phyloP scores from a whole-genome alignment of 169 alveolate genomes.

The Plasmodium gaboni region DNA sequence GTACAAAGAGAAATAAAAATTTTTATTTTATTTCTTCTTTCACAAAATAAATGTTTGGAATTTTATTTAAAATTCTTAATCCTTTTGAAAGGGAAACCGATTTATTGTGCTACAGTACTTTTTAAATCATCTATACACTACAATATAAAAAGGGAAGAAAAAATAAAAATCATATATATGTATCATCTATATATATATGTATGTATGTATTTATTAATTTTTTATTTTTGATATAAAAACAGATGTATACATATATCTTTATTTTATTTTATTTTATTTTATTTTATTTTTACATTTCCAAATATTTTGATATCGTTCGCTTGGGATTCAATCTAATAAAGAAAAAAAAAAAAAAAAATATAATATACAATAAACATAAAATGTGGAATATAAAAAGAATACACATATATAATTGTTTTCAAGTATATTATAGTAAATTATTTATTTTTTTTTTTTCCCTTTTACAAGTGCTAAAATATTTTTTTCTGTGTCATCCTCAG shows the following conservation, averaged over 20 bases:
- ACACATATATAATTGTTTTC: neutral
- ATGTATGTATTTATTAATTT: neutral
- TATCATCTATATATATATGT: neutral
- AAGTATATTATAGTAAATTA: neutral
- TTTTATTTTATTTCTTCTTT: no score
- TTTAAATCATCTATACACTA: slow-evolving; percentile 66
- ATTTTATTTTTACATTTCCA: slow-evolving; percentile 40
- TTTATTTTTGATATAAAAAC: neutral
- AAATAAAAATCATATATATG: neutral
- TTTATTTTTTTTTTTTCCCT: neutral
- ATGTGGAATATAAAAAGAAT: neutral
- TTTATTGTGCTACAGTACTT: slow-evolving; percentile 42
- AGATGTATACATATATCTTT: neutral
- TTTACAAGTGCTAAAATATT: slow-evolving; percentile 42
- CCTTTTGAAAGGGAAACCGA: slow-evolving; percentile 1
- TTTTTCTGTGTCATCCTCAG: slow-evolving; percentile 57
- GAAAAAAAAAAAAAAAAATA: neutral
- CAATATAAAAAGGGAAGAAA: neutral
- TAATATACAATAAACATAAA: neutral
- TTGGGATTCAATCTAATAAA: slow-evolving; percentile 59
- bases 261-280: neutral
- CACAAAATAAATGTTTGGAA: neutral
- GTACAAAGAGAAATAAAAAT: no score
- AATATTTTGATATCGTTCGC: slow-evolving; percentile 67
- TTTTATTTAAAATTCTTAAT: neutral